Evolutionary conservation across 2,329 filamentous ascomycete species (phyloP), one percentile per base, ranked within the genome.

Genomic region (Cyphellophora europaea): DNA sequence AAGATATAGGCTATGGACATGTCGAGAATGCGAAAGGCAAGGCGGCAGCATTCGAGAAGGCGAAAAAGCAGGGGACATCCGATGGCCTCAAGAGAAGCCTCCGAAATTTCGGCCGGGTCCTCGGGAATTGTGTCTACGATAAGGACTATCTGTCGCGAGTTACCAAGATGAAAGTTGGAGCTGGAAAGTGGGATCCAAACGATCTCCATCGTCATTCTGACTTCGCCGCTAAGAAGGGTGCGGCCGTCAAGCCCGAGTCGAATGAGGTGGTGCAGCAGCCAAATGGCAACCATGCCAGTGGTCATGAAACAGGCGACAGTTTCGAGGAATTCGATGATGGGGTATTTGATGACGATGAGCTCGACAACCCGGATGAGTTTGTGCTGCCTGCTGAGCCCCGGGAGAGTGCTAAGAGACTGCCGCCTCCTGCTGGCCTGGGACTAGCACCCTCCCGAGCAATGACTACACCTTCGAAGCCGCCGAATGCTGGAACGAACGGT

Each of bases 61-160:
- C 91, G 1, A 98, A 96, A 66, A 98, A 98, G 58, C 88, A 96
- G 64, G 93, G 86, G 5, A 93, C 87, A 3, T 96, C 93, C 6
- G 91, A 98, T 61, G 91, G 79, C 2, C 56, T 98, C 54, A 98
- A 98, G 62, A 74, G 91, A 47, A 77, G 91, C 2, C 56, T 98
- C 51, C 74, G 89, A 40, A 95, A 79, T 44, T 98, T 98, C 59
- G 91, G 91, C 40, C 96, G 96, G 51, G 82, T 96, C 11, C 68
- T 98, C 36, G 91, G 91, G n/a, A 98, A 96, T 55, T 98, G 91
- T 66, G 79, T 98, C 40, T 96, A 98, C 61, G 91, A 98, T 63
- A 93, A 95, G 59, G 79, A 89, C 42, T 98, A 94, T 55, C 67
- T 98, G 37, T 72, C 78, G 34, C 88, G 86, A 56, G 83, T 96